Evolutionary conservation across 768 basidiomycete species (phyloP), one percentile per base, ranked within the genome.

Genomic region (Mycena galericulata): DNA sequence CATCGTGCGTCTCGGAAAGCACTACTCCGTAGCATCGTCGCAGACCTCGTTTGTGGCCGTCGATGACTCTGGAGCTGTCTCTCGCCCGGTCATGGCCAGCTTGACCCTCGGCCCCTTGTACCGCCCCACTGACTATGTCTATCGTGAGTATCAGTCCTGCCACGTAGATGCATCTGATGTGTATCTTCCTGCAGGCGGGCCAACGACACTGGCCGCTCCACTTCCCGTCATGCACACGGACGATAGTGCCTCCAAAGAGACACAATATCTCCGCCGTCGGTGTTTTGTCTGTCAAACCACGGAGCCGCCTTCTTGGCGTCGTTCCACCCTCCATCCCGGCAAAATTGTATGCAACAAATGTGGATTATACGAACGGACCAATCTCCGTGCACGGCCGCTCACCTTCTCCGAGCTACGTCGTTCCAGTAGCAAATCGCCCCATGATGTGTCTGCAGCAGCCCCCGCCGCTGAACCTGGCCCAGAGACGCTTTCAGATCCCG

Each of bases 321-420:
- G 94, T 43, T 93, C 91, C 29, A 94, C 94, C 6, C 89, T 95
- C 74, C 93, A 94, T 77, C 93, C 92, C 0, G 94, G 94, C 69
- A 95, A 96, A 81, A 95, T 95, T 74, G 94, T 95, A 53, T 96
- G 94, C 87, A 96, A 95, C 86, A 95, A 95, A 82, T 96, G 94
- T 71, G 94, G 94, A 18, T 85, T 96, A 40, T 95, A 94, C 75
- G 94, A 96, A 79, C 92, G 94, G 75, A 95, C 94, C 11, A 94
- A 95, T 73, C 79, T 94, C 54, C 88, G 94, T 26, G 88, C 93
- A 3, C 85, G 94, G 15, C 94, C 94, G 7, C 84, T 94, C 77
- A 84, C 9, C 82, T 85, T 10, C 75, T 73, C 38, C 82, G 84
- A 70, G 15, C 90, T 95, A 71, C 74, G 29, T 67, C 80, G 26